A percentile compares a stretch with the other conserved stretches of the same genome.
Evolutionary conservation across 805 yeast genomes (phyloP).

Genomic region (Saturnispora saitoi): DNA sequence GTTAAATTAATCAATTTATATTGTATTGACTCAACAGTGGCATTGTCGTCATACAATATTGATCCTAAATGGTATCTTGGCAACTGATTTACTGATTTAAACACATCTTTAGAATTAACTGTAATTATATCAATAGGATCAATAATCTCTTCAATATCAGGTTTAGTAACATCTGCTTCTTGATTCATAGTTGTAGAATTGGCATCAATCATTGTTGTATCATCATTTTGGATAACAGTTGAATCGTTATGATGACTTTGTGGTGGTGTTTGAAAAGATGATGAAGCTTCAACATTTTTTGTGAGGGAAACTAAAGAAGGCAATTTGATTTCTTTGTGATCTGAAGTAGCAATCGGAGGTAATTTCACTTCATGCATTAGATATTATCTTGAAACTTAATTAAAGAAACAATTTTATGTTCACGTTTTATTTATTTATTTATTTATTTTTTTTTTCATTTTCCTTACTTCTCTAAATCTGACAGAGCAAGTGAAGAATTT

Average conservation of each 20-base stretch:
- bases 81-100: neutral
- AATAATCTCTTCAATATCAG: neutral
- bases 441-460: neutral
- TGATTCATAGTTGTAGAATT: neutral
- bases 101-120: neutral
- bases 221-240: constrained; percentile 1
- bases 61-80: constrained; percentile 3
- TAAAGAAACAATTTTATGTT: neutral
- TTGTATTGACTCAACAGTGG: neutral
- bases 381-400: neutral
- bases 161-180: neutral
- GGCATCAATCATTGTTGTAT: constrained; percentile 3
- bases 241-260: constrained; percentile 1
- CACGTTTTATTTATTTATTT: neutral
- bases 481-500: neutral
- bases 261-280: neutral
- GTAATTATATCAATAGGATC: neutral
- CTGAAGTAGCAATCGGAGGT: constrained; percentile 5
- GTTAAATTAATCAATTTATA: neutral
- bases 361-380: neutral
- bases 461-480: no score
- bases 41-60: neutral
- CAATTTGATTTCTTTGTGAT: constrained; percentile 22
- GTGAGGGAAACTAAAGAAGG: constrained; percentile 34
- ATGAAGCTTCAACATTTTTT: neutral